Conservation (phyloP, 2,329 filamentous ascomycete genomes). For the Zarea fungicola region DNA sequence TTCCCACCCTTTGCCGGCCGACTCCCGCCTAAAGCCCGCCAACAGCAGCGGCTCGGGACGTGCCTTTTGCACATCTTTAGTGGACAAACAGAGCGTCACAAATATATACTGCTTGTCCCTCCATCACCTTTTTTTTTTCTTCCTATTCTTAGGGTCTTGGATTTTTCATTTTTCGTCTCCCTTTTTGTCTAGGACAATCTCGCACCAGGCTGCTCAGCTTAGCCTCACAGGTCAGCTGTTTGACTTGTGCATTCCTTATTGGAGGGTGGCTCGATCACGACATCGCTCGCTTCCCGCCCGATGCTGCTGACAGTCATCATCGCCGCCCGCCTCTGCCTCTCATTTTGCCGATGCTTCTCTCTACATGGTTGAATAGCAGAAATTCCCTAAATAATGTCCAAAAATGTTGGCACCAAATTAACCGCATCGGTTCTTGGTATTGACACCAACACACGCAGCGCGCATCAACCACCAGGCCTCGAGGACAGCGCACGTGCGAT, state of each 20-base stretch:
- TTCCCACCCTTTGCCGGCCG: background rate
- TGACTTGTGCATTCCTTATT: background rate
- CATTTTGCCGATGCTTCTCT: background rate
- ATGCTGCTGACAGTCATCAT: background rate
- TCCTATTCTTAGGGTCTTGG: background rate
- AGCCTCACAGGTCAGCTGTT: too few species aligned
- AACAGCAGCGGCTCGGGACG: slow-evolving; percentile 9
- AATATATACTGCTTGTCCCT: background rate
- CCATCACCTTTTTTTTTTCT: background rate
- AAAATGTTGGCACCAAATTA: slow-evolving; percentile 8
- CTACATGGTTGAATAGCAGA: background rate
- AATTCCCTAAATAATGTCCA: background rate
- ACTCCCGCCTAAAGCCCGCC: slow-evolving; percentile 6
- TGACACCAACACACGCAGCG: slow-evolving; percentile 25
- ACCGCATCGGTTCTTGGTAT: slow-evolving; percentile 27
- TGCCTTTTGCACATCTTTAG: background rate
- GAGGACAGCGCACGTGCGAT: slow-evolving; percentile 21
- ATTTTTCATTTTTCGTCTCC: background rate
- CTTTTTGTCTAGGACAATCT: background rate
- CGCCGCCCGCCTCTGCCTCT: background rate
- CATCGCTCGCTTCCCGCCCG: background rate
- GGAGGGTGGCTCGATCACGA: background rate
- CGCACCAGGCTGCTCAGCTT: too few species aligned
- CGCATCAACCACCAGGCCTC: slow-evolving; percentile 22
- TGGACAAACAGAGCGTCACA: background rate